Conservation (phyloP, 2,329 filamentous ascomycete genomes). For the Lithohypha guttulata region DNA sequence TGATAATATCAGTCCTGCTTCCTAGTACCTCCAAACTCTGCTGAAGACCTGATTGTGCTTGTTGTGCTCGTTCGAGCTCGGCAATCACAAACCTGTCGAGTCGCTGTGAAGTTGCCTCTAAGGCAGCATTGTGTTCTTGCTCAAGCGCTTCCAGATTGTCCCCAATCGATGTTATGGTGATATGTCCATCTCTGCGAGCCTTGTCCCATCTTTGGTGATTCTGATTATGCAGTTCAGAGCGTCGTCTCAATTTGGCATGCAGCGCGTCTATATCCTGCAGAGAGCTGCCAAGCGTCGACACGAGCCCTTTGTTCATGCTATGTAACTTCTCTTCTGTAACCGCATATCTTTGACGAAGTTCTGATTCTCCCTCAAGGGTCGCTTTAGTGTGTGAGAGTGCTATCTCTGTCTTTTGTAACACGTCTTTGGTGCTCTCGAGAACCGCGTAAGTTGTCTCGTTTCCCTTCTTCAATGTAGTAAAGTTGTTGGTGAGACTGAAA, state of each 20-base stretch:
- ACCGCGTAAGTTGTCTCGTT: constrained; percentile 63
- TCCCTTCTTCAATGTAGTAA: constrained; percentile 81
- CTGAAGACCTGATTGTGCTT: constrained; percentile 60
- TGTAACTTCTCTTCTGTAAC: constrained; percentile 70
- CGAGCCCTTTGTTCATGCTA: constrained; percentile 61
- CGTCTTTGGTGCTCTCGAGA: constrained; percentile 67
- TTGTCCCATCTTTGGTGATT: constrained; percentile 72
- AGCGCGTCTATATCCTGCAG: constrained; percentile 71
- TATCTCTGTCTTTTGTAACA: constrained; percentile 79
- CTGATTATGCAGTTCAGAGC: constrained; percentile 67
- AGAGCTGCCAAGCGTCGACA: constrained; percentile 66
- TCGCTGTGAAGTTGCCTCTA: constrained; percentile 55
- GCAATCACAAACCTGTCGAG: constrained; percentile 67
- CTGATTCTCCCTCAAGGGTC: constrained; percentile 66
- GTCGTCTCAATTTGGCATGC: constrained; percentile 75
- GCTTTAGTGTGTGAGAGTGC: constrained; percentile 68
- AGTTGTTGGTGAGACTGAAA: constrained; percentile 72
- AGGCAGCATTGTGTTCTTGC: constrained; percentile 58
- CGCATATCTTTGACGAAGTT: constrained; percentile 72
- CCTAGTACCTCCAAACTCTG: constrained; percentile 59
- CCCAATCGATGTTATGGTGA: constrained; percentile 69
- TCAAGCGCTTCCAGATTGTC: constrained; percentile 62
- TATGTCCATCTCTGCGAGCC: constrained; percentile 63
- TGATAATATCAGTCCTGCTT: constrained; percentile 56
- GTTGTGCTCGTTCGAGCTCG: constrained; percentile 61